Evolutionary conservation across 2,329 filamentous ascomycete species (phyloP).

Genomic region (Cladophialophora bantiana): DNA sequence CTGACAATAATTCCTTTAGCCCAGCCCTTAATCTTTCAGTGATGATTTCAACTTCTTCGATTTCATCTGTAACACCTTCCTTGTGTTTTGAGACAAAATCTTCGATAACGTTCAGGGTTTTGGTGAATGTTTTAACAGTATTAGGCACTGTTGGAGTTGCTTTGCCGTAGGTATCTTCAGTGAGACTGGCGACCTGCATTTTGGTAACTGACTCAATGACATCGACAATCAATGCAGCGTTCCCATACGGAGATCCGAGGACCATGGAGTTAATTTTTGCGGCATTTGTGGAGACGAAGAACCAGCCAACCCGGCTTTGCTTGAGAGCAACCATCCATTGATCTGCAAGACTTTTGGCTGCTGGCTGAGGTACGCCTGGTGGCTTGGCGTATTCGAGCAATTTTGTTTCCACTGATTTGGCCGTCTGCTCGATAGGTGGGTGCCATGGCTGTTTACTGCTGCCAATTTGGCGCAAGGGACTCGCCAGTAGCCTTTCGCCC

Average conservation of each 20-base stretch:
- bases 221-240: slow-evolving; percentile 72
- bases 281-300: slow-evolving; percentile 74
- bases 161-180: slow-evolving; percentile 82
- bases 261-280: slow-evolving; percentile 71
- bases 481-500: slow-evolving; percentile 20
- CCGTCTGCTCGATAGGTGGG: slow-evolving; percentile 49
- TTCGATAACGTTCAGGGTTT: slow-evolving; percentile 73
- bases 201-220: slow-evolving; percentile 73
- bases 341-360: slow-evolving; percentile 20
- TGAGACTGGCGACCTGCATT: slow-evolving; percentile 74
- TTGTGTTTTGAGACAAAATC: slow-evolving; percentile 68
- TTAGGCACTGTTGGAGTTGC: slow-evolving; percentile 81
- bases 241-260: slow-evolving; percentile 75
- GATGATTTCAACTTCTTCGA: slow-evolving; percentile 73
- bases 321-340: slow-evolving; percentile 26
- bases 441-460: slow-evolving; percentile 48
- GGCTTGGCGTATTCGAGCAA: slow-evolving; percentile 37
- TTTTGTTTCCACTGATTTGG: slow-evolving; percentile 41
- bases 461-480: slow-evolving; percentile 33
- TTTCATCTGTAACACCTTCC: slow-evolving; percentile 49
- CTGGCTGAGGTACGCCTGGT: slow-evolving; percentile 15
- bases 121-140: slow-evolving; percentile 76
- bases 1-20: slow-evolving; percentile 69
- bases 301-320: slow-evolving; percentile 60
- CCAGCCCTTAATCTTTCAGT: slow-evolving; percentile 69